Conservation (phyloP, 345 rosid species). For the Camelina laxa region DNA sequence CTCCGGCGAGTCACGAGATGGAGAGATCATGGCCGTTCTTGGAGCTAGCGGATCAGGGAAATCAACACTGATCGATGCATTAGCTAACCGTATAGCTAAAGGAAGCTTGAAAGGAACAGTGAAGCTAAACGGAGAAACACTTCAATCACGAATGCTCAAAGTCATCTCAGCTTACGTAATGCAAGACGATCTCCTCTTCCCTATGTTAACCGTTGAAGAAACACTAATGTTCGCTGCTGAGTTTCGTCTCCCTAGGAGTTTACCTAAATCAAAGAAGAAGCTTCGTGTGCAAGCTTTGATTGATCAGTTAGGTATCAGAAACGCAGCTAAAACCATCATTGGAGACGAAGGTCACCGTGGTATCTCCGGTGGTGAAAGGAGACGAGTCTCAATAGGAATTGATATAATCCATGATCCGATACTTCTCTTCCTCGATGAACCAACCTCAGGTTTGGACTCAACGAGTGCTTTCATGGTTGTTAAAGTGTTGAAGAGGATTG, state of each 20-base stretch:
- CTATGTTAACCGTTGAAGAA: conserved; percentile 95
- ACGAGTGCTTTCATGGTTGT: conserved; percentile 97
- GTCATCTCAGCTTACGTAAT: conserved; percentile 93
- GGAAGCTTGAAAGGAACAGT: conserved; percentile 77
- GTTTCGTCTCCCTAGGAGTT: conserved; percentile 78
- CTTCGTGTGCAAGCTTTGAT: conserved; percentile 82
- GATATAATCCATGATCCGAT: conserved; percentile 96
- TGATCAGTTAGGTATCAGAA: conserved; percentile 84
- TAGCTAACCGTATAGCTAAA: conserved; percentile 85
- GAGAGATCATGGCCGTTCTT: conserved; percentile 86
- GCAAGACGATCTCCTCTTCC: conserved; percentile 90
- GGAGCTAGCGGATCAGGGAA: conserved; percentile 98
- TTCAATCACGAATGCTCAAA: conserved; percentile 81
- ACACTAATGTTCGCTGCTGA: conserved; percentile 96
- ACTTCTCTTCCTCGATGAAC: conserved; percentile 86
- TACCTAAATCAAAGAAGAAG: conserved; percentile 83
- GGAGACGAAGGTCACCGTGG: conserved; percentile 99
- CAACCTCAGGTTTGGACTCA: conserved; percentile 94
- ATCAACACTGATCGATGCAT: conserved; percentile 86
- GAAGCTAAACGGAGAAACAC: conserved; percentile 69
- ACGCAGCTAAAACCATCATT: conserved; percentile 59
- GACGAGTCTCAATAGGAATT: conserved; percentile 89
- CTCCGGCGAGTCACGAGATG: conserved; percentile 89
- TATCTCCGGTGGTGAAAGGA: conserved; percentile 91
- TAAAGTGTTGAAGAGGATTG: conserved; percentile 89